Conservation (phyloP, 805 yeast species). For the Spathaspora girioi region DNA sequence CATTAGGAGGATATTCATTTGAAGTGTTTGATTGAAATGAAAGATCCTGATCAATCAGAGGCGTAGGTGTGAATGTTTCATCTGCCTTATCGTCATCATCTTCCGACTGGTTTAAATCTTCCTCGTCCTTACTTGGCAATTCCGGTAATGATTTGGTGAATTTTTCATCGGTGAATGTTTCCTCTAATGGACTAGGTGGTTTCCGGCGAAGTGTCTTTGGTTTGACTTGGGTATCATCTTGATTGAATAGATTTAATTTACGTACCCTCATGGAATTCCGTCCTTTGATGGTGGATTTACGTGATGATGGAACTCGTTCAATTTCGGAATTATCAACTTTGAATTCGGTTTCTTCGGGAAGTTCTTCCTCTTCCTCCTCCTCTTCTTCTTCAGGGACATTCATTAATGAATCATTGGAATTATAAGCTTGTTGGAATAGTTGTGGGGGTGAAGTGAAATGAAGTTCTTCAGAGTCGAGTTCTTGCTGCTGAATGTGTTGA, state of each 20-base stretch:
- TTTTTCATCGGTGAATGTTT: background rate
- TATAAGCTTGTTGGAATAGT: background rate
- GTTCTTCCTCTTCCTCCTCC: conserved; percentile 20
- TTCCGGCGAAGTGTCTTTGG: conserved; percentile 1
- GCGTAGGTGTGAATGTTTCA: background rate
- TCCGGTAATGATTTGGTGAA: background rate
- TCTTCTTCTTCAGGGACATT: conserved; percentile 35
- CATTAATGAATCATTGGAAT: conserved; percentile 30
- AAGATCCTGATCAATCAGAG: conserved; percentile 1
- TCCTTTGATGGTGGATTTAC: conserved; percentile 34
- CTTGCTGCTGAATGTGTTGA: background rate
- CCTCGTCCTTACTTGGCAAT: conserved; percentile 3
- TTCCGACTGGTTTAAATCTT: conserved; percentile 7
- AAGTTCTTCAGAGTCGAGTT: background rate
- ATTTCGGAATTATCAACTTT: conserved; percentile 27
- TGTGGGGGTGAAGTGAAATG: background rate
- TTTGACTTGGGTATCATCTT: conserved; percentile 5
- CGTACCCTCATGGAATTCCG: conserved; percentile 40
- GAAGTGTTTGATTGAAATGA: conserved; percentile 1
- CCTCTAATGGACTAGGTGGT: conserved; percentile 8
- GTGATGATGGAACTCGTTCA: conserved; percentile 23
- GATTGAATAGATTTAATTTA: conserved; percentile 35
- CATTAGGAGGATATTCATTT: background rate
- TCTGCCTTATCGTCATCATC: background rate
- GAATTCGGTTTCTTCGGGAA: conserved; percentile 16